Conservation (phyloP, 495 filamentous ascomycete genomes). For the Penicillium antarcticum region DNA sequence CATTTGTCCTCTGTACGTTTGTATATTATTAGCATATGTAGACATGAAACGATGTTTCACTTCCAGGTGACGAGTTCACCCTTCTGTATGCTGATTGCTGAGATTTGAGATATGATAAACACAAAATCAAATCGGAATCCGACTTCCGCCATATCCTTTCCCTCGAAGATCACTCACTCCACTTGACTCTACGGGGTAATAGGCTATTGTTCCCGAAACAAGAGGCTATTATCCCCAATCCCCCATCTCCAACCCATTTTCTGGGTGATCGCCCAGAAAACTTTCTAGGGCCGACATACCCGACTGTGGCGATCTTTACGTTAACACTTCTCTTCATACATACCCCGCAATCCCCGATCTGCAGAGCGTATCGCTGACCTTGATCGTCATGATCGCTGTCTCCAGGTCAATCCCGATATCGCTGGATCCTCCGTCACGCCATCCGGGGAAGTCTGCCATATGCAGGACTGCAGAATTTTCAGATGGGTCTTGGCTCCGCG, state of each 20-base stretch:
- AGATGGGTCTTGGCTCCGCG: neutral
- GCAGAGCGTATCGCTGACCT: neutral
- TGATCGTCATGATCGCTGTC: conserved; percentile 5
- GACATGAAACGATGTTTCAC: neutral
- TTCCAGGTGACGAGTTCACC: neutral
- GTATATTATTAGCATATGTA: neutral
- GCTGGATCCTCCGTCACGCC: conserved; percentile 1
- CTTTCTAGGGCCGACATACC: neutral
- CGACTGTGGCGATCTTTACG: neutral
- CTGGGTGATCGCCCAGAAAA: neutral
- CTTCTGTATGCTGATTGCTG: neutral
- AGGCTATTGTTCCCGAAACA: too few species aligned
- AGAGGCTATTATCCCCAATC: neutral
- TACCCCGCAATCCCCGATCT: conserved; percentile 8
- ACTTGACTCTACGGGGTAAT: too few species aligned
- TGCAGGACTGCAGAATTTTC: neutral
- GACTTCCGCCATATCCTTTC: too few species aligned
- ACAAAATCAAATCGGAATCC: neutral
- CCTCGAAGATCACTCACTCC: too few species aligned
- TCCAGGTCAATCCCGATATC: neutral
- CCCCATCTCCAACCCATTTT: neutral
- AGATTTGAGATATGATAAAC: too few species aligned
- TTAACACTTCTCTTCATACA: neutral
- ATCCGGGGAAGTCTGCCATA: neutral
- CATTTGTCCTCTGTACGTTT: too few species aligned